Percentiles rank a stretch among this genome's conserved stretches.
phyloP scores from a whole-genome alignment of 768 basidiomycete genomes.

The Leccinum incarnatum region DNA sequence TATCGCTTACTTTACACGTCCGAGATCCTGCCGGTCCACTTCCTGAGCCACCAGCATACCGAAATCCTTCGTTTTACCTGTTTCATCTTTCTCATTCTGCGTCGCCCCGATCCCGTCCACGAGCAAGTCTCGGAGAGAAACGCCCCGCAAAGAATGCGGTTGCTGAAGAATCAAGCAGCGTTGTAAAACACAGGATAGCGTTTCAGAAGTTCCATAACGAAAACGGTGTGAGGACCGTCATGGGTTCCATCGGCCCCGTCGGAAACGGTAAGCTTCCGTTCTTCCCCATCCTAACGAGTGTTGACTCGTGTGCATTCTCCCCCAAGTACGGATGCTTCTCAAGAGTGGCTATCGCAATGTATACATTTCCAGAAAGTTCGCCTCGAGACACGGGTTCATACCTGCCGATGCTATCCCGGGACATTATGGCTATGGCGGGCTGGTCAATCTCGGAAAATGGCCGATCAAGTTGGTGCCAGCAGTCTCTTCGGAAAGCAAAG shows the following conservation, averaged over 20 bases:
- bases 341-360: slow-evolving; percentile 91
- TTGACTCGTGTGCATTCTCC: not conserved
- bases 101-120: slow-evolving; percentile 33
- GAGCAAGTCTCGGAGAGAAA: slow-evolving; percentile 42
- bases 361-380: slow-evolving; percentile 94
- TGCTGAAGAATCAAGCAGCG: slow-evolving; percentile 40
- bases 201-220: slow-evolving; percentile 86
- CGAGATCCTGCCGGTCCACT: slow-evolving; percentile 59
- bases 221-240: slow-evolving; percentile 91
- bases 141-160: slow-evolving; percentile 31
- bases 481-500: slow-evolving; percentile 1
- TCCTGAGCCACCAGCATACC: slow-evolving; percentile 60
- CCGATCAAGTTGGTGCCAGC: slow-evolving; percentile 66
- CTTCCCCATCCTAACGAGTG: not conserved
- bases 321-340: slow-evolving; percentile 84
- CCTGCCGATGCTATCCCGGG: slow-evolving; percentile 86
- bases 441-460: slow-evolving; percentile 83
- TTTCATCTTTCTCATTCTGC: slow-evolving; percentile 37
- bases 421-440: slow-evolving; percentile 89
- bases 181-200: slow-evolving; percentile 66
- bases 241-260: slow-evolving; percentile 90
- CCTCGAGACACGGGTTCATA: slow-evolving; percentile 82
- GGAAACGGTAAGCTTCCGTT: slow-evolving; percentile 58
- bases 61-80: slow-evolving; percentile 69
- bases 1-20: slow-evolving; percentile 49